A percentile compares a stretch with the other conserved stretches of the same genome.
Conservation (phyloP, 345 rosid species). For the Eutrema heterophyllum region DNA sequence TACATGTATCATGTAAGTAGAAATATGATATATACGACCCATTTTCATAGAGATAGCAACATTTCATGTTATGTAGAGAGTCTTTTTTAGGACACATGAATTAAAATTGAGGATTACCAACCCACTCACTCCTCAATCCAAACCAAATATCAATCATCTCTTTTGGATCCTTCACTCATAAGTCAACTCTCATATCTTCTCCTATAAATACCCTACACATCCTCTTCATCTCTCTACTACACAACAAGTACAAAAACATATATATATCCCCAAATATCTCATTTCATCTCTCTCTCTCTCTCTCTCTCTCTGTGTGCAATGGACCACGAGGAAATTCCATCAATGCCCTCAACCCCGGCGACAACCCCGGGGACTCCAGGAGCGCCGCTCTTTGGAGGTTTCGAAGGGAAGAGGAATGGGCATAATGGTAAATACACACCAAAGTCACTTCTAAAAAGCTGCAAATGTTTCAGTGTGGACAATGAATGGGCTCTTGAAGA, state of each 20-base stretch:
- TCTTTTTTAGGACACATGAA: slow-evolving; percentile 6
- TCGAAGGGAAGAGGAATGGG: slow-evolving; percentile 33
- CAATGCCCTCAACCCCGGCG: slow-evolving; percentile 69
- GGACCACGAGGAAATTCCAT: slow-evolving; percentile 60
- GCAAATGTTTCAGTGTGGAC: slow-evolving; percentile 60
- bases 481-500: slow-evolving; percentile 71
- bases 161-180: slow-evolving; percentile 20
- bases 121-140: slow-evolving; percentile 21
- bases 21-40: slow-evolving; percentile 2
- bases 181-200: slow-evolving; percentile 26
- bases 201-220: slow-evolving; percentile 40
- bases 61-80: slow-evolving; percentile 16
- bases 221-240: neutral
- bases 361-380: slow-evolving; percentile 70
- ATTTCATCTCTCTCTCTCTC: neutral
- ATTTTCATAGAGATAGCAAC: slow-evolving; percentile 11
- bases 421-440: slow-evolving; percentile 35
- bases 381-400: slow-evolving; percentile 46
- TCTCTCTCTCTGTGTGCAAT: neutral
- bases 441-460: slow-evolving; percentile 53
- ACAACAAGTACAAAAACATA: slow-evolving; percentile 11
- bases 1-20: slow-evolving; percentile 22
- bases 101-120: slow-evolving; percentile 7
- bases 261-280: neutral
- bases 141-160: neutral